These are phyloP conservation scores for Phytophthora cryptogea DNA, from an alignment of 352 stramenopile genomes.

Conservation along the genomic window DNA sequence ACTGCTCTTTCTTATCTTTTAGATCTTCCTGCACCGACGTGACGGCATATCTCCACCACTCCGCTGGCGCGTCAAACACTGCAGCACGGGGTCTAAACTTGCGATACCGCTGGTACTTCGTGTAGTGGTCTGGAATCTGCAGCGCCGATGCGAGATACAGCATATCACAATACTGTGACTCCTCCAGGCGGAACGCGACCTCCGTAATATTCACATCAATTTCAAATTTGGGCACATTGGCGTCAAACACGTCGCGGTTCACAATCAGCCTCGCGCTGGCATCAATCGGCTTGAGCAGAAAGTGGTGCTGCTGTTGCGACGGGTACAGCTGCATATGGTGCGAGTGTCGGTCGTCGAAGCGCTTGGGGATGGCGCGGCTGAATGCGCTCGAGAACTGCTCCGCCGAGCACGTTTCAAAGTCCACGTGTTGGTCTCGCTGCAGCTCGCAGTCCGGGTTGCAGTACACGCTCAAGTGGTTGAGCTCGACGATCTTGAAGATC, in stretches of 20 bases:
- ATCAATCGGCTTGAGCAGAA: slow-evolving; percentile 85
- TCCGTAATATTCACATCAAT: slow-evolving; percentile 79
- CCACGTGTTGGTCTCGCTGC: slow-evolving; percentile 49
- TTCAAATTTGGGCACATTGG: slow-evolving; percentile 80
- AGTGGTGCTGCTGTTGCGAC: slow-evolving; percentile 78
- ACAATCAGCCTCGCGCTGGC: slow-evolving; percentile 79
- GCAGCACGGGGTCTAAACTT: slow-evolving; percentile 58
- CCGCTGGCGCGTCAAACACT: slow-evolving; percentile 57
- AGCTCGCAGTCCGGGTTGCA: slow-evolving; percentile 82
- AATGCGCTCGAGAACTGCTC: slow-evolving; percentile 83
- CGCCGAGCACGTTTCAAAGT: slow-evolving; percentile 74
- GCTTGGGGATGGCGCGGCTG: slow-evolving; percentile 80
- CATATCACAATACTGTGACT: slow-evolving; percentile 89
- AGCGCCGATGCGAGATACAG: slow-evolving; percentile 77
- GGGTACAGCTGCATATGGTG: slow-evolving; percentile 78
- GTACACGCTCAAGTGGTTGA: slow-evolving; percentile 89
- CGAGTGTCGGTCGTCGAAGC: slow-evolving; percentile 71
- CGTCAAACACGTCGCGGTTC: slow-evolving; percentile 81
- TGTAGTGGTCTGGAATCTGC: slow-evolving; percentile 72
- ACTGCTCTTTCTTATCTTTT: slow-evolving; percentile 63
- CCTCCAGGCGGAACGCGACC: slow-evolving; percentile 81
- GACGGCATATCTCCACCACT: slow-evolving; percentile 88
- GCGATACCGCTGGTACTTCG: slow-evolving; percentile 81
- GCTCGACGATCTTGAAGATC: slow-evolving; percentile 89
- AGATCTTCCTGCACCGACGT: slow-evolving; percentile 62